phyloP scores from a whole-genome alignment of 495 filamentous ascomycete species.

The Penicillium canescens region DNA sequence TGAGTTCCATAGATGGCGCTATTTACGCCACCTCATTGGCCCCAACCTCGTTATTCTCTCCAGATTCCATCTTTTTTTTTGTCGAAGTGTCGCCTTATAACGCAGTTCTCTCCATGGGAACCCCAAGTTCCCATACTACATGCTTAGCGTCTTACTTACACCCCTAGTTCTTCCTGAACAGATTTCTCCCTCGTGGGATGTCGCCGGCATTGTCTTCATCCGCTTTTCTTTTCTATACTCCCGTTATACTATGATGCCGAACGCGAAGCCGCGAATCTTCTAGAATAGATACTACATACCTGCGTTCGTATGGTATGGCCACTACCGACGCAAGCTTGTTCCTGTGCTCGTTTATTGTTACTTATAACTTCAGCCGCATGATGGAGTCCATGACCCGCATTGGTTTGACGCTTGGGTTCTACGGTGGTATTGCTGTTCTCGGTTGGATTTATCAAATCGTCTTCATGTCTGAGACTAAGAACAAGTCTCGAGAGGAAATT shows the following conservation, averaged over 20 bases:
- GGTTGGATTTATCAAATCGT: conserved; percentile 60
- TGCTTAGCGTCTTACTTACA: neutral
- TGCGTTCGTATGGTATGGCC: conserved; percentile 61
- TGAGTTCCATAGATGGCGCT: neutral
- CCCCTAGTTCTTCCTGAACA: conserved; percentile 15
- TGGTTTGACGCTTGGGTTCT: conserved; percentile 59
- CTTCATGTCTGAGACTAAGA: conserved; percentile 66
- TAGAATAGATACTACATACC: conserved; percentile 47
- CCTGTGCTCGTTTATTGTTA: conserved; percentile 62
- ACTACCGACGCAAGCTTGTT: conserved; percentile 56
- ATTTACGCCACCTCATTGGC: too few species aligned
- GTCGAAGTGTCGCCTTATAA: conserved; percentile 21
- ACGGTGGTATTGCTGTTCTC: conserved; percentile 58
- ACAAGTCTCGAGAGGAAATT: conserved; percentile 63
- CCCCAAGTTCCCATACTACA: conserved; percentile 1
- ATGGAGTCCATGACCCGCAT: conserved; percentile 56
- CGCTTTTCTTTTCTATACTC: neutral
- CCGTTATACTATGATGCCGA: neutral
- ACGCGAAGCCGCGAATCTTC: conserved; percentile 28
- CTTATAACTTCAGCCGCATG: conserved; percentile 63
- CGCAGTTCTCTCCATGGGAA: conserved; percentile 23
- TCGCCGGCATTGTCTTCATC: conserved; percentile 12
- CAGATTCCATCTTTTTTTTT: conserved; percentile 5
- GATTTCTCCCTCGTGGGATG: too few species aligned
- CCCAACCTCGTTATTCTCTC: too few species aligned